Conservation (phyloP, 208 protist species). For the Porcisia deanei region DNA sequence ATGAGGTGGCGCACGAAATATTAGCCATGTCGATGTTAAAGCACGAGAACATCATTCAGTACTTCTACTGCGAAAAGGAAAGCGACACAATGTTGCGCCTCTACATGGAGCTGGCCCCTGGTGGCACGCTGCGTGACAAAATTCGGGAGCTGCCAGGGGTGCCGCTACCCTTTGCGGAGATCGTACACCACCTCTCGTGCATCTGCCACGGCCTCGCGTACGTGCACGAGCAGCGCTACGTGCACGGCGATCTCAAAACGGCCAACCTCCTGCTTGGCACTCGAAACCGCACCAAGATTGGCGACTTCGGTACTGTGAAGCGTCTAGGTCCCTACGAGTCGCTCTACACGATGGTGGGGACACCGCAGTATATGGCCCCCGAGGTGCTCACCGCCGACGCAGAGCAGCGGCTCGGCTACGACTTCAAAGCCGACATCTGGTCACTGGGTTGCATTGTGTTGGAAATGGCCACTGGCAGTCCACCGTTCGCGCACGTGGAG, state of each 20-base stretch:
- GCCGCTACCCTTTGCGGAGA: constrained; percentile 60
- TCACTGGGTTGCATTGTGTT: constrained; percentile 88
- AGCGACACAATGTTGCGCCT: constrained; percentile 78
- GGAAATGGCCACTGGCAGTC: constrained; percentile 84
- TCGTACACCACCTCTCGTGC: constrained; percentile 79
- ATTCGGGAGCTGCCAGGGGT: constrained; percentile 64
- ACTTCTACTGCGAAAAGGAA: constrained; percentile 92
- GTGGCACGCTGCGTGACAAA: constrained; percentile 83
- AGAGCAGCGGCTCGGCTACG: constrained; percentile 56
- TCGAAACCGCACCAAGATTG: constrained; percentile 90
- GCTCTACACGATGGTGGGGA: constrained; percentile 85
- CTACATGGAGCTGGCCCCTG: constrained; percentile 93
- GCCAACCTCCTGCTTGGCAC: constrained; percentile 88
- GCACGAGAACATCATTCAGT: constrained; percentile 95
- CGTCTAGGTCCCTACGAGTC: constrained; percentile 67
- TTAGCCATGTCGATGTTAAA: constrained; percentile 87
- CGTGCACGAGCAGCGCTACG: constrained; percentile 85
- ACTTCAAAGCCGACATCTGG: constrained; percentile 93
- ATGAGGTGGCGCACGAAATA: constrained; percentile 87
- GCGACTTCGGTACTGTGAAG: constrained; percentile 94
- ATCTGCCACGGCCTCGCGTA: constrained; percentile 89
- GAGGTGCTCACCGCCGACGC: constrained; percentile 80
- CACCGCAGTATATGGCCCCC: constrained; percentile 93
- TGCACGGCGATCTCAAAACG: constrained; percentile 92
- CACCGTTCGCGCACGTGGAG: constrained; percentile 76